Evolutionary conservation across 1,284 basidiomycete genomes (phyloP).

Genomic region (Marasmius oreades): DNA sequence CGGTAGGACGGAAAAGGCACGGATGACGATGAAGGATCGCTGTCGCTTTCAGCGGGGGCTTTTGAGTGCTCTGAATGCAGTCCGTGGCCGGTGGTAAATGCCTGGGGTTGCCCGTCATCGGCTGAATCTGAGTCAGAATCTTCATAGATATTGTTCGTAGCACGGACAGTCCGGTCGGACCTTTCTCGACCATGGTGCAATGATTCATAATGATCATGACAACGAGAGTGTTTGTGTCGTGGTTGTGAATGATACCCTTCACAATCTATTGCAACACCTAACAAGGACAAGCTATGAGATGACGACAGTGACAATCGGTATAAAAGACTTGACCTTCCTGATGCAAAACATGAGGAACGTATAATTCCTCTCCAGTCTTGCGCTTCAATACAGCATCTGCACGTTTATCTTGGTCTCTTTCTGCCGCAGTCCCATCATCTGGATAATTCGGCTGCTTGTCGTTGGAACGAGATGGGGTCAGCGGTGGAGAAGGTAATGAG

Average conservation of each 20-base stretch:
- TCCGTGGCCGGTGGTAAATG: background rate
- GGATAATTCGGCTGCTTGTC: conserved; percentile 15
- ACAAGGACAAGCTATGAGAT: conserved; percentile 5
- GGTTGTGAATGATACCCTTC: conserved; percentile 58
- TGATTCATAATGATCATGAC: background rate
- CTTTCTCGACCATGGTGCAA: conserved; percentile 32
- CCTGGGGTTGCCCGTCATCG: background rate
- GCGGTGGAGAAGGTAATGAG: conserved; percentile 30
- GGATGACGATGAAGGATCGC: background rate
- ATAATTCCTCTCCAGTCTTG: conserved; percentile 38
- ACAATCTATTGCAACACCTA: conserved; percentile 63
- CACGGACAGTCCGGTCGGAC: conserved; percentile 36
- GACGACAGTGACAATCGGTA: conserved; percentile 20
- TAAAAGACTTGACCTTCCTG: conserved; percentile 50
- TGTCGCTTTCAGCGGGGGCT: too few species aligned
- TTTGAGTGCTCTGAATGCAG: background rate
- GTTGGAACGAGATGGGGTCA: conserved; percentile 22
- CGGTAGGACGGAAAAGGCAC: conserved; percentile 38
- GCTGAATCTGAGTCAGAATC: conserved; percentile 1
- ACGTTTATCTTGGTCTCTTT: conserved; percentile 37
- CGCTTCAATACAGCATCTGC: conserved; percentile 53
- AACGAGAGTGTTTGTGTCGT: conserved; percentile 1
- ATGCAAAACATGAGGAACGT: conserved; percentile 67
- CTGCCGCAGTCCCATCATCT: conserved; percentile 23
- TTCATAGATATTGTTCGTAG: conserved; percentile 20